Base-by-base conservation (phyloP, 768 basidiomycete genomes). In the Panaeolus cyanescens region DNA sequence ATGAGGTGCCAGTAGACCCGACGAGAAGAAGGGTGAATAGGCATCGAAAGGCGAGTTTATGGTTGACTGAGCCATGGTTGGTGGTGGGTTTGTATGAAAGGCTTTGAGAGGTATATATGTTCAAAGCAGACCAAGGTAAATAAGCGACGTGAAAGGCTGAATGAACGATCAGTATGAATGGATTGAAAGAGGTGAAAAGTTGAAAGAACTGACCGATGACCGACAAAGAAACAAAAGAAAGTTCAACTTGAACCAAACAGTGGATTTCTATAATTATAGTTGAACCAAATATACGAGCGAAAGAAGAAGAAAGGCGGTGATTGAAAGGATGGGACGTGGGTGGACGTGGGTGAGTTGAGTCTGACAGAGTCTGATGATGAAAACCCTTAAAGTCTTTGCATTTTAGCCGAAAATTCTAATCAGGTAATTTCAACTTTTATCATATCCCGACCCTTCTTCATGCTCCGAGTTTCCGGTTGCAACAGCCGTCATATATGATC, bases 11-110 rank as follows among this genome's bases (percentile, higher is more conserved):
- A 89, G 83, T 33, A 90, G 80, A 20, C 89, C 89, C 37, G 88
- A 88, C 32, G 88, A 86, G 73, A 90, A 90, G 67, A 90, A 86
- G 7, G 84, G 75, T 31, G 89, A 90, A 67, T 90, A 90, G 34
- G 79, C 45, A 13, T 50, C 45, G 12, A 50, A 50, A 50, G 45
- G 30, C 5, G 45, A 22, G 19, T 42, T 42, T 20, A 42, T 22
- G 10, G 39, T 42, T 8, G 39, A 50, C 45, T 50, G 45, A 50
- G 45, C 45, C 45, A 50, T 50, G 45, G 4, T 28, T 13, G 9
- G 25, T 15, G 12, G 45, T 17, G 4, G 39, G n/a, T 20, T 40
- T 20, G 36, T 37, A 5, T 10, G 36, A 37, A 37, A 4, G 36
- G 12, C n/a, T n/a, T 10, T 13, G 36, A 17, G 12, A 37, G 45